Conservation (phyloP, 129 eudicot species). For the Oenanthe sinensis region DNA sequence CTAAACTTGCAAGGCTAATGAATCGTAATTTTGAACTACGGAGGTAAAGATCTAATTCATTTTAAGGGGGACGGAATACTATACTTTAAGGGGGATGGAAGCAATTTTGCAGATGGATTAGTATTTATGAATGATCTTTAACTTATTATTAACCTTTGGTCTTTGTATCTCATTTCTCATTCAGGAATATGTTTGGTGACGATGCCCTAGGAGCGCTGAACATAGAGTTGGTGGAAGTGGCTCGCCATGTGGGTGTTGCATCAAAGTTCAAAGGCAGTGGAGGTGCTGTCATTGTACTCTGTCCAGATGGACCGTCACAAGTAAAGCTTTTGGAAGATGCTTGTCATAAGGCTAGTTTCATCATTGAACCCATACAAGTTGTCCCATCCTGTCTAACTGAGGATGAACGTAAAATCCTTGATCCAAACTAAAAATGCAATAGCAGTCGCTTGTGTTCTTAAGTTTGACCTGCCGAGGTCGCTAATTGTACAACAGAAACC, state of each 20-base stretch:
- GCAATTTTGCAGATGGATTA: neutral
- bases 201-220: conserved; percentile 66
- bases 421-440: conserved; percentile 8
- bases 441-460: too few relatives aligned
- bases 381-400: conserved; percentile 51
- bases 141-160: neutral
- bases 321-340: conserved; percentile 50
- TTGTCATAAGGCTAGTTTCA: conserved; percentile 53
- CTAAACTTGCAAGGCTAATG: conserved; percentile 68
- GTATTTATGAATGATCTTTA: neutral
- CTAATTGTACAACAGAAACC: too few relatives aligned
- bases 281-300: conserved; percentile 87
- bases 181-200: conserved; percentile 81
- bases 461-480: too few relatives aligned
- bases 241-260: conserved; percentile 76
- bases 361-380: conserved; percentile 39
- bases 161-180: neutral
- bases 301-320: conserved; percentile 71
- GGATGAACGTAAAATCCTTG: conserved; percentile 36
- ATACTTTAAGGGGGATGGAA: neutral
- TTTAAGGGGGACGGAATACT: neutral
- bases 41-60: conserved; percentile 37
- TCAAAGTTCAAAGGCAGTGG: conserved; percentile 90
- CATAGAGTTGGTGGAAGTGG: conserved; percentile 85
- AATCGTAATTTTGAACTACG: conserved; percentile 82